phyloP scores from a whole-genome alignment of 2,329 filamentous ascomycete genomes.

The Stachybotrys echinatus region DNA sequence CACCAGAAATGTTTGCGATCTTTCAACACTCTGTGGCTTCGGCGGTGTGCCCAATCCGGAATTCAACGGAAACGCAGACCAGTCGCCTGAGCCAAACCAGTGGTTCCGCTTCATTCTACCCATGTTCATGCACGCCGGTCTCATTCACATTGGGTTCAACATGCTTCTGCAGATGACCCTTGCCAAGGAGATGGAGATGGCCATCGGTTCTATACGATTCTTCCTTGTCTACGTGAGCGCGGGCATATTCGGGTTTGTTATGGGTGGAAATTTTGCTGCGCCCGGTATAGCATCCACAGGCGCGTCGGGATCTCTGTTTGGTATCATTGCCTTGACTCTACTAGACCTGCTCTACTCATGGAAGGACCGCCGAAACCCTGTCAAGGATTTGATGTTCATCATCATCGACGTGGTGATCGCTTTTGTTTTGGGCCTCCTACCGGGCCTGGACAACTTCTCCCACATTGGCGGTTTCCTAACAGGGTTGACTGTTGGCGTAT shows the following conservation, averaged over 20 bases:
- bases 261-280: slow-evolving; percentile 89
- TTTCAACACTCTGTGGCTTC: slow-evolving; percentile 82
- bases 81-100: slow-evolving; percentile 70
- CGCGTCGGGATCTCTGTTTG: slow-evolving; percentile 86
- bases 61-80: slow-evolving; percentile 44
- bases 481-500: slow-evolving; percentile 82
- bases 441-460: slow-evolving; percentile 92
- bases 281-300: slow-evolving; percentile 78
- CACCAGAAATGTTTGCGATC: slow-evolving; percentile 56
- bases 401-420: slow-evolving; percentile 80
- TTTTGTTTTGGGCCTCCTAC: slow-evolving; percentile 86
- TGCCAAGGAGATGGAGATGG: slow-evolving; percentile 85
- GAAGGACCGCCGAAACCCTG: slow-evolving; percentile 69
- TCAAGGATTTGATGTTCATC: slow-evolving; percentile 84
- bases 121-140: slow-evolving; percentile 90
- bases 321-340: slow-evolving; percentile 80
- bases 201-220: slow-evolving; percentile 85
- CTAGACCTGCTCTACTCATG: slow-evolving; percentile 93
- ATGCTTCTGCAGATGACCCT: slow-evolving; percentile 86
- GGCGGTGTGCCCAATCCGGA: slow-evolving; percentile 63
- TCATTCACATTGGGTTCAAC: slow-evolving; percentile 96
- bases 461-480: slow-evolving; percentile 96
- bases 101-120: slow-evolving; percentile 96
- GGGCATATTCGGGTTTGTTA: slow-evolving; percentile 92
- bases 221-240: slow-evolving; percentile 83